Evolutionary conservation across 768 basidiomycete species (phyloP).

Genomic region (Trametes cingulata): DNA sequence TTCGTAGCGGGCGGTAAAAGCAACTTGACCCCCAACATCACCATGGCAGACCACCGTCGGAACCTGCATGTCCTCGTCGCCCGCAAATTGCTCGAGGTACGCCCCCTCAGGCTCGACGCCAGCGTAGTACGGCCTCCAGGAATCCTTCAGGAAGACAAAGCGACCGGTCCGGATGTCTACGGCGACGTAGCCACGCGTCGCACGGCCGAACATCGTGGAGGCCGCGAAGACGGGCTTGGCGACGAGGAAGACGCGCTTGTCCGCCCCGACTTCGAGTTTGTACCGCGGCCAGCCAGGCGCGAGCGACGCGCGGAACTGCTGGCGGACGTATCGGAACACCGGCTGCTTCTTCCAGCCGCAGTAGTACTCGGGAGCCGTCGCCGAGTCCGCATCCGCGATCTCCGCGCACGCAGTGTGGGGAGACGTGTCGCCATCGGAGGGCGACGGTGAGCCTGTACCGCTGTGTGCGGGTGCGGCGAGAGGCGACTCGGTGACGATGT

Average conservation of each 20-base stretch:
- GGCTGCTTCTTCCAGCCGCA: no score
- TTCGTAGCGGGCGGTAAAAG: not conserved
- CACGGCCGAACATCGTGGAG: conserved; percentile 4
- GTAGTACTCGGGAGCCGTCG: no score
- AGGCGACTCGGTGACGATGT: no score
- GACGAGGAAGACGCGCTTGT: not conserved
- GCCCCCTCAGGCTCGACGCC: conserved; percentile 4
- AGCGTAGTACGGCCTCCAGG: conserved; percentile 5
- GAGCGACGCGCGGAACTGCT: not conserved
- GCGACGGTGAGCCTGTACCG: no score
- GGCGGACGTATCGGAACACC: not conserved
- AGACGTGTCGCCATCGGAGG: no score
- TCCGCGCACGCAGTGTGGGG: no score
- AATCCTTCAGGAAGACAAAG: conserved; percentile 20
- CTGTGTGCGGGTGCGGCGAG: no score
- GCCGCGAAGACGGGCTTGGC: conserved; percentile 2
- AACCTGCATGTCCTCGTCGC: not conserved
- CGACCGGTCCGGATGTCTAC: not conserved
- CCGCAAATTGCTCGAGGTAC: not conserved
- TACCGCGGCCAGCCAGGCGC: not conserved
- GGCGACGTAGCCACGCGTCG: conserved; percentile 16
- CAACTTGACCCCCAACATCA: not conserved
- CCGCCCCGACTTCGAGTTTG: not conserved
- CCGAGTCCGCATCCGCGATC: no score
- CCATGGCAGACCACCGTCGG: conserved; percentile 8